Evolutionary conservation across 2,329 filamentous ascomycete genomes (phyloP).

Genomic region (Paecilomyces sp.): DNA sequence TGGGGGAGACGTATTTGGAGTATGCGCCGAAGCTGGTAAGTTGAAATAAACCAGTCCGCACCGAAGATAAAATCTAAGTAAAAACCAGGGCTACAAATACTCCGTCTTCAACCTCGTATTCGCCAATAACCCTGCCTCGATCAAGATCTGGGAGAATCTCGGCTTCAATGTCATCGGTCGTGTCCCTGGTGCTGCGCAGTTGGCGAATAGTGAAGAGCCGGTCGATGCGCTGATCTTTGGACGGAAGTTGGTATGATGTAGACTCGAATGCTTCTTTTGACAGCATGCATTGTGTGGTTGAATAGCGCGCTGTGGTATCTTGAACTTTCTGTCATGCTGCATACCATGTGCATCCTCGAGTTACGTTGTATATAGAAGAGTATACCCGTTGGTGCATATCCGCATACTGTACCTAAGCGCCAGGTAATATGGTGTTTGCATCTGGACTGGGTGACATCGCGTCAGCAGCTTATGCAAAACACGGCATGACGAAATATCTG

Average conservation of each 20-base stretch:
- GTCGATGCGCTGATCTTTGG: slow-evolving; percentile 35
- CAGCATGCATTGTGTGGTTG: too few relatives aligned
- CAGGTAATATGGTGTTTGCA: too few relatives aligned
- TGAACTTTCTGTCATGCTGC: too few relatives aligned
- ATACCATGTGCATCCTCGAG: too few relatives aligned
- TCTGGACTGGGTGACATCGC: too few relatives aligned
- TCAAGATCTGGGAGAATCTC: slow-evolving; percentile 32
- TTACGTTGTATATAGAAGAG: too few relatives aligned
- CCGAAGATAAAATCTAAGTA: neutral
- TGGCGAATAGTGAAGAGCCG: slow-evolving; percentile 28
- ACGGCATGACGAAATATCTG: too few relatives aligned
- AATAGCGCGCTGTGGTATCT: too few relatives aligned
- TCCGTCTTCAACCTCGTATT: slow-evolving; percentile 36
- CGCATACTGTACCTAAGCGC: too few relatives aligned
- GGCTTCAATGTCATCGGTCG: slow-evolving; percentile 31
- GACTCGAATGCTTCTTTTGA: neutral
- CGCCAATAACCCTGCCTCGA: slow-evolving; percentile 31
- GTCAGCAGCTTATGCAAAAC: too few relatives aligned
- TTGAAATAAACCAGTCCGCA: neutral
- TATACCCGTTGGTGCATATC: too few relatives aligned
- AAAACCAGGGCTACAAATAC: slow-evolving; percentile 32
- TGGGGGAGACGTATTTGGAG: slow-evolving; percentile 30
- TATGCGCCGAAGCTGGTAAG: slow-evolving; percentile 30
- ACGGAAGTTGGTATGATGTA: slow-evolving; percentile 16
- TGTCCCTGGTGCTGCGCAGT: slow-evolving; percentile 26